These are phyloP conservation scores for Coemansia sp. DNA, from an alignment of 192 early-diverging fungal genomes.

Conservation along the genomic window DNA sequence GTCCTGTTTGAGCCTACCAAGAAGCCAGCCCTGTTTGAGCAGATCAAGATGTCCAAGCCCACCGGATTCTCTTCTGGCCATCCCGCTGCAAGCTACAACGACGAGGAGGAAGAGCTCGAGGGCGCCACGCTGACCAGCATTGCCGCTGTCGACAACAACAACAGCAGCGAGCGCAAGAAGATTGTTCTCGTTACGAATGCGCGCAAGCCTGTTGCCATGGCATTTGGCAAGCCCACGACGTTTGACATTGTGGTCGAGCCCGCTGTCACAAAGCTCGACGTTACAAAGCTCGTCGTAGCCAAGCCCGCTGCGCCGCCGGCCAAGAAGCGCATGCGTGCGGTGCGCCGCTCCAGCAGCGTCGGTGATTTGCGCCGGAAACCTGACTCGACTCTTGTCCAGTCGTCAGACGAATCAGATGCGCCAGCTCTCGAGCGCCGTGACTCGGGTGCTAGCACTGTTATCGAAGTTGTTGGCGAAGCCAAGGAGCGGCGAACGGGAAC, in stretches of 20 bases:
- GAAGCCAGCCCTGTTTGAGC: neutral
- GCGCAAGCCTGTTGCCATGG: constrained; percentile 39
- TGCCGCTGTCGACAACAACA: neutral
- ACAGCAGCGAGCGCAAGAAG: neutral
- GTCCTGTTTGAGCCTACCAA: neutral
- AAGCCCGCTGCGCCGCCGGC: constrained; percentile 18
- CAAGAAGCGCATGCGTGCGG: constrained; percentile 44
- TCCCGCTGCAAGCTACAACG: neutral
- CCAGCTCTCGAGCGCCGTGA: constrained; percentile 8
- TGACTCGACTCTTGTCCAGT: constrained; percentile 12
- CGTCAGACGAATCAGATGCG: neutral
- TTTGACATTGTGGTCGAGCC: constrained; percentile 31
- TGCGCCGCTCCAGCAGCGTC: constrained; percentile 38
- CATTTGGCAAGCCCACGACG: constrained; percentile 45
- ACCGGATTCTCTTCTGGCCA: neutral
- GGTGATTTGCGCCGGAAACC: constrained; percentile 24
- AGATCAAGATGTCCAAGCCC: neutral
- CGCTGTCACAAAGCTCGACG: neutral
- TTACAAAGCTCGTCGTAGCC: neutral
- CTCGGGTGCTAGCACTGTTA: constrained; percentile 44
- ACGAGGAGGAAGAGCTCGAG: constrained; percentile 20
- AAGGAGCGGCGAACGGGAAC: constrained; percentile 49
- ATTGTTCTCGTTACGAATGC: neutral
- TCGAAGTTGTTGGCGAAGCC: constrained; percentile 43
- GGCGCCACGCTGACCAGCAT: constrained; percentile 43